These are phyloP conservation scores for Daedalea quercina DNA, from an alignment of 768 basidiomycete species.

Conservation along the genomic window DNA sequence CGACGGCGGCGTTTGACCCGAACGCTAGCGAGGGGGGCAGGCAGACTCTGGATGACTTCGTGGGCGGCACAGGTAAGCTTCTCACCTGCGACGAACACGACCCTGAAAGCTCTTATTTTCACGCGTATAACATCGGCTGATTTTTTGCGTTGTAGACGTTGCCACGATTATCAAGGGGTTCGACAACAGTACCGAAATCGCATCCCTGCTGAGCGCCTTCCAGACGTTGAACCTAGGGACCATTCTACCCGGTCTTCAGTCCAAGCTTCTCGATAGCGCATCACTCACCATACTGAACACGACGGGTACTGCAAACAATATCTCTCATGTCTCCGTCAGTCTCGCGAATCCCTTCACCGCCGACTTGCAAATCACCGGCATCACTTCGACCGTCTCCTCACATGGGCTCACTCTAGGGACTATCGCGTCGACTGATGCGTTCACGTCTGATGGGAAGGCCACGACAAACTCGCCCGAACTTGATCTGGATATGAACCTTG, in stretches of 20 bases:
- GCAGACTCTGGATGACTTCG: conserved; percentile 62
- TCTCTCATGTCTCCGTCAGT: conserved; percentile 56
- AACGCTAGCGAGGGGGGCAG: conserved; percentile 53
- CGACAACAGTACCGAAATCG: conserved; percentile 49
- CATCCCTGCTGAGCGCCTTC: conserved; percentile 56
- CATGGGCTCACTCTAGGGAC: conserved; percentile 57
- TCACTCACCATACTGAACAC: conserved; percentile 56
- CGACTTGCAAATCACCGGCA: conserved; percentile 47
- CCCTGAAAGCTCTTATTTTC: background rate
- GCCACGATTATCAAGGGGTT: conserved; percentile 51
- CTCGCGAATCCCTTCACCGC: conserved; percentile 66
- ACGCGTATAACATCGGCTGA: background rate
- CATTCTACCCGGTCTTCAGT: conserved; percentile 53
- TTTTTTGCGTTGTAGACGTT: conserved; percentile 34
- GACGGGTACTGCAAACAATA: conserved; percentile 55
- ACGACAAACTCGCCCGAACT: conserved; percentile 52
- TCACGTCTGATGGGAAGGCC: conserved; percentile 44
- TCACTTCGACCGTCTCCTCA: conserved; percentile 53
- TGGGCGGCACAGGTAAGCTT: conserved; percentile 46
- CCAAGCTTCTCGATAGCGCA: conserved; percentile 48
- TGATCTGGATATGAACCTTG: conserved; percentile 59
- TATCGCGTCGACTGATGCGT: conserved; percentile 47
- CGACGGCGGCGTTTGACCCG: conserved; percentile 48
- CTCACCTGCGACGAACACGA: background rate
- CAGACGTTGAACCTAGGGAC: conserved; percentile 48